Conservation (phyloP, 2,329 filamentous ascomycete species). For the Aspergillus sergii region DNA sequence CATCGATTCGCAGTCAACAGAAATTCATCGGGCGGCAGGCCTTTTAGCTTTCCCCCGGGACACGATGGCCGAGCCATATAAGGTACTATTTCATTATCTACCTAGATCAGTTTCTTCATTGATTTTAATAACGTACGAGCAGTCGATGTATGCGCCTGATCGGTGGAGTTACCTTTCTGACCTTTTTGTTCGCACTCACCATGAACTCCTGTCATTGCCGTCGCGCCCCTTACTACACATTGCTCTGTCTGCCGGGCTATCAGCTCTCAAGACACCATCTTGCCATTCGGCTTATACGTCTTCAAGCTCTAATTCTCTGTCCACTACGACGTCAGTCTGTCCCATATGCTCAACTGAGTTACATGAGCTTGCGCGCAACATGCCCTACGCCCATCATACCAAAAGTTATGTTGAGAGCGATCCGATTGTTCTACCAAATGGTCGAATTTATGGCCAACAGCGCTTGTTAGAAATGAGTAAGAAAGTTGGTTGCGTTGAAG, state of each 20-base stretch:
- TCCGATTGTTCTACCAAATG: constrained; percentile 83
- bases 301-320: constrained; percentile 54
- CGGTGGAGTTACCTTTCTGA: constrained; percentile 78
- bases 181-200: constrained; percentile 83
- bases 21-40: constrained; percentile 74
- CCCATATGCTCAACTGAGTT: constrained; percentile 96
- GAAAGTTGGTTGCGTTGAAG: constrained; percentile 69
- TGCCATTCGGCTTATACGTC: constrained; percentile 74
- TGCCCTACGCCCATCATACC: constrained; percentile 93
- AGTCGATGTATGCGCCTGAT: constrained; percentile 71
- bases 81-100: constrained; percentile 41
- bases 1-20: constrained; percentile 66
- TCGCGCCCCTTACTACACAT: constrained; percentile 83
- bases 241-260: constrained; percentile 86
- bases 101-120: background rate
- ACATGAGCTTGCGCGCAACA: constrained; percentile 82
- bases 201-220: constrained; percentile 80
- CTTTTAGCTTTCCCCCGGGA: constrained; percentile 74
- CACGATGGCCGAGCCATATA: constrained; percentile 62
- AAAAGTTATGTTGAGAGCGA: constrained; percentile 92
- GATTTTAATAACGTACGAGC: constrained; percentile 14
- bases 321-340: constrained; percentile 74
- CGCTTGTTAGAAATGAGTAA: constrained; percentile 74
- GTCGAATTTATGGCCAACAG: constrained; percentile 77
- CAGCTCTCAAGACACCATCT: constrained; percentile 90